Evolutionary conservation across 805 yeast genomes (phyloP).

Genomic region (Candida caryicola): DNA sequence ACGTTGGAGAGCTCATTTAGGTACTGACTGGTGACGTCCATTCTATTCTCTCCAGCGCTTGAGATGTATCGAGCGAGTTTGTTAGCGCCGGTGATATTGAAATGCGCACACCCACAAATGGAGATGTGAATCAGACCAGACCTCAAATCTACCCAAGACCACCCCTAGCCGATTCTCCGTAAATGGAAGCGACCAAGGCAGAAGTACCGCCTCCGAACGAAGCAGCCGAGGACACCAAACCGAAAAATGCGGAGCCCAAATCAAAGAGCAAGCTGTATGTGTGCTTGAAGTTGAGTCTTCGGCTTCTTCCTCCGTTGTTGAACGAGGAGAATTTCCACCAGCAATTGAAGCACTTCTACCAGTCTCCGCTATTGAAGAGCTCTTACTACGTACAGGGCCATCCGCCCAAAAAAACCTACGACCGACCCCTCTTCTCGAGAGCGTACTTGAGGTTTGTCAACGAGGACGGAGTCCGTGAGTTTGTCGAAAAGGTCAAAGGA

Average conservation of each 20-base stretch:
- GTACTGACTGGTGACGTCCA: slow-evolving; percentile 20
- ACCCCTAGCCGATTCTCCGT: too few relatives aligned
- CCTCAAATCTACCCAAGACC: too few relatives aligned
- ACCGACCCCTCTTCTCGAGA: slow-evolving; percentile 17
- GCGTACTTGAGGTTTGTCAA: slow-evolving; percentile 16
- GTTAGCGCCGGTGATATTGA: too few relatives aligned
- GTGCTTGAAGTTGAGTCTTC: slow-evolving; percentile 9
- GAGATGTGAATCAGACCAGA: too few relatives aligned
- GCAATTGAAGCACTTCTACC: slow-evolving; percentile 17
- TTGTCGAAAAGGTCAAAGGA: slow-evolving; percentile 9
- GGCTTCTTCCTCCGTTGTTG: slow-evolving; percentile 26
- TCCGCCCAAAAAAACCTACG: slow-evolving; percentile 15
- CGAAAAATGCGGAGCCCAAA: not conserved
- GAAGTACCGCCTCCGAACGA: too few relatives aligned
- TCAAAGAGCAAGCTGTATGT: not conserved
- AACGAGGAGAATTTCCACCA: slow-evolving; percentile 14
- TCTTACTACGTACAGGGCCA: slow-evolving; percentile 18
- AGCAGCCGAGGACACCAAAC: too few relatives aligned
- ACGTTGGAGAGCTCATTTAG: slow-evolving; percentile 32
- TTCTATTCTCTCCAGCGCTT: too few relatives aligned
- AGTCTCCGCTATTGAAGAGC: slow-evolving; percentile 2
- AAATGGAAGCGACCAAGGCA: too few relatives aligned
- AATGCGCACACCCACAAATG: too few relatives aligned
- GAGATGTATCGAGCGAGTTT: too few relatives aligned
- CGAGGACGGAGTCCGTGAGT: slow-evolving; percentile 7